These are phyloP conservation scores for Astrothelium subdiscretum DNA, from an alignment of 495 filamentous ascomycete genomes.

Conservation along the genomic window DNA sequence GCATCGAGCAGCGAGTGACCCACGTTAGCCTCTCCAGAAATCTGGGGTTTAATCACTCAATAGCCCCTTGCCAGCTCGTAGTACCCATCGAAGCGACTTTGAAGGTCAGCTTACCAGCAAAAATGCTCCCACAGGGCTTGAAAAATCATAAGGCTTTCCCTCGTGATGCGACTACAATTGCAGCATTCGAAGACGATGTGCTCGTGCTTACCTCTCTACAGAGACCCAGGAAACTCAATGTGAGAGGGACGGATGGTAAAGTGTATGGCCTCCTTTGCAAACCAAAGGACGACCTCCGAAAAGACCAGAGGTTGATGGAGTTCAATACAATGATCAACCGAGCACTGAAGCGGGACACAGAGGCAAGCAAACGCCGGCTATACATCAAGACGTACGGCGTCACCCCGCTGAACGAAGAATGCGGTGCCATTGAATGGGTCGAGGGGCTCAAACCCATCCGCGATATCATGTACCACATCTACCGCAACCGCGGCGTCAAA, in stretches of 20 bases:
- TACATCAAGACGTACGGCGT: constrained; percentile 96
- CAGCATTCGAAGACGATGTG: constrained; percentile 69
- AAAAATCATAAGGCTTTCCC: constrained; percentile 76
- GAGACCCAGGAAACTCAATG: constrained; percentile 80
- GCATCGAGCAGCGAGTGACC: constrained; percentile 54
- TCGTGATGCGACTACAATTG: constrained; percentile 47
- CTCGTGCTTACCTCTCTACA: constrained; percentile 84
- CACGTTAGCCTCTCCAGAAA: constrained; percentile 61
- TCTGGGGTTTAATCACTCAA: constrained; percentile 72
- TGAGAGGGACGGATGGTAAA: constrained; percentile 77
- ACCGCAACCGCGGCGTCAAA: constrained; percentile 55
- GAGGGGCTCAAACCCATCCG: constrained; percentile 87
- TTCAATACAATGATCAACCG: constrained; percentile 98
- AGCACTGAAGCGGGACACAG: constrained; percentile 78
- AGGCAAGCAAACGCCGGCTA: constrained; percentile 71
- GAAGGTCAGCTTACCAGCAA: constrained; percentile 67
- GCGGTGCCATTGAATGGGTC: constrained; percentile 98
- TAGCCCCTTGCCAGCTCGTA: constrained; percentile 70
- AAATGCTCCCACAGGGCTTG: constrained; percentile 53
- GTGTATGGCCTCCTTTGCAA: constrained; percentile 88
- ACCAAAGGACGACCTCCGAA: constrained; percentile 93
- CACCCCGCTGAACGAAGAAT: constrained; percentile 94
- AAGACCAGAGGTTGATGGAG: constrained; percentile 96
- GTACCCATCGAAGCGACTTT: constrained; percentile 79
- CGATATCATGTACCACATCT: constrained; percentile 72